Evolutionary conservation across 1,139 yeast genomes (phyloP), one percentile per base, ranked within the genome.

Genomic region (Suhomyces ambrosiae): DNA sequence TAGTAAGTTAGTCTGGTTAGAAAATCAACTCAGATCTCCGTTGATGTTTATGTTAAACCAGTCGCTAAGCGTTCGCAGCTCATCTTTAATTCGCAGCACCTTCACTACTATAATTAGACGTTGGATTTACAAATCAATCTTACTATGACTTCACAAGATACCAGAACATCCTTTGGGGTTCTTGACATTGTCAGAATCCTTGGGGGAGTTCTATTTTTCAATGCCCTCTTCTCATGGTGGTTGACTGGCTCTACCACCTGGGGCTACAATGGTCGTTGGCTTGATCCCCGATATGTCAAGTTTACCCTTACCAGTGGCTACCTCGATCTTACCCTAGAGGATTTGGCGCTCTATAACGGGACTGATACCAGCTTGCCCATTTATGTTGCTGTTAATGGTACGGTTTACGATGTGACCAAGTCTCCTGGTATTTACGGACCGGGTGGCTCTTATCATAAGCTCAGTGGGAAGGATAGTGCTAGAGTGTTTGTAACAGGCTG

Each of bases 401-500:
- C 69, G 5, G 82, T 86, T 0, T 86, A 72, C 56, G 95, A 86
- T 52, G 95, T 86, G 2, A 61, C 80, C 3, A 58, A 72, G 0
- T 65, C 76, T n/a, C 63, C 71, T 2, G 60, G 54, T 2, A 63
- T 82, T 2, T 86, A 87, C 55, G 88, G 88, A 0, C 84, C 86
- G 0, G 65, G 69, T 1, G 89, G 89, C 0, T 58, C 82, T 1
- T 86, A 86, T 55, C 56, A 66, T 4, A 63, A 71, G 37, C 76
- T 87, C 52, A 73, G 81, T 16, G 95, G 95, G 0, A 65, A 63
- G 32, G 95, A 87, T 55, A 76, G 80, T 30, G 83, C 92, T 0
- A 63, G 95, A 32, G 88, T 88, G 17, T 82, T 78, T 50, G 83
- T 80, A 3, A 86, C 92, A 1, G 94, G 94, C 4, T 86, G 95